A percentile compares a stretch with the other conserved stretches of the same genome.
Evolutionary conservation across 108 stramenopile species (phyloP).

Genomic region (Pseudonitzschia delicatissima): DNA sequence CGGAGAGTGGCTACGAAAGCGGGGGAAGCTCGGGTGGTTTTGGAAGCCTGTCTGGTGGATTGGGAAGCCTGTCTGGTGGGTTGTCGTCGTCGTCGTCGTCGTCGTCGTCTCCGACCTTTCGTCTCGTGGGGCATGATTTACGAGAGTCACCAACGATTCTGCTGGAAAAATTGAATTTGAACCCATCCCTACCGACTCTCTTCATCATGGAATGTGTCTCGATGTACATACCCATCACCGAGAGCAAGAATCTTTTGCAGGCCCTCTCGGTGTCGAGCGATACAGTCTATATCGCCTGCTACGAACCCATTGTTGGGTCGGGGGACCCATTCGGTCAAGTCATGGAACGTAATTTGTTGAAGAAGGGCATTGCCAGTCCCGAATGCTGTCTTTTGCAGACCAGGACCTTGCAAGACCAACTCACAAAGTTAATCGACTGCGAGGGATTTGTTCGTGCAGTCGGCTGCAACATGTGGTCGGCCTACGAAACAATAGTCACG

Average conservation of each 20-base stretch:
- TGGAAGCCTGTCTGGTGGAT: not conserved
- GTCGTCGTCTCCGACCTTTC: slow-evolving; percentile 30
- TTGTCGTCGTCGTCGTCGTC: not conserved
- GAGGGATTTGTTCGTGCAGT: slow-evolving; percentile 53
- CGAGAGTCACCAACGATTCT: slow-evolving; percentile 42
- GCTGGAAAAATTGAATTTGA: slow-evolving; percentile 43
- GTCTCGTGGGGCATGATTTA: slow-evolving; percentile 58
- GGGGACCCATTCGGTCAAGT: slow-evolving; percentile 66
- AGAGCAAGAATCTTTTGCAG: slow-evolving; percentile 33
- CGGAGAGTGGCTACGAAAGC: slow-evolving; percentile 11
- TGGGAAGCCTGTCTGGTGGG: not conserved
- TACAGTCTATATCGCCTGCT: slow-evolving; percentile 36
- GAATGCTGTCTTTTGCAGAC: slow-evolving; percentile 54
- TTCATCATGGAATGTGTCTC: slow-evolving; percentile 77
- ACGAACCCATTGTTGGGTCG: slow-evolving; percentile 67
- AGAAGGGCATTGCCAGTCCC: slow-evolving; percentile 45
- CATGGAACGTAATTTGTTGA: slow-evolving; percentile 71
- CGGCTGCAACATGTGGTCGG: slow-evolving; percentile 81
- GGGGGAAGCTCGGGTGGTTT: slow-evolving; percentile 1
- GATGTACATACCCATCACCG: slow-evolving; percentile 72
- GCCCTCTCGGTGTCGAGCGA: slow-evolving; percentile 5
- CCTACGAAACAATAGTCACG: slow-evolving; percentile 66
- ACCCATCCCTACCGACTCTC: slow-evolving; percentile 59
- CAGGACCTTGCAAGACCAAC: slow-evolving; percentile 55
- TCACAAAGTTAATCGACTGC: slow-evolving; percentile 34